phyloP scores from a whole-genome alignment of 2,329 filamentous ascomycete species.

The Dactylellina sp. region DNA sequence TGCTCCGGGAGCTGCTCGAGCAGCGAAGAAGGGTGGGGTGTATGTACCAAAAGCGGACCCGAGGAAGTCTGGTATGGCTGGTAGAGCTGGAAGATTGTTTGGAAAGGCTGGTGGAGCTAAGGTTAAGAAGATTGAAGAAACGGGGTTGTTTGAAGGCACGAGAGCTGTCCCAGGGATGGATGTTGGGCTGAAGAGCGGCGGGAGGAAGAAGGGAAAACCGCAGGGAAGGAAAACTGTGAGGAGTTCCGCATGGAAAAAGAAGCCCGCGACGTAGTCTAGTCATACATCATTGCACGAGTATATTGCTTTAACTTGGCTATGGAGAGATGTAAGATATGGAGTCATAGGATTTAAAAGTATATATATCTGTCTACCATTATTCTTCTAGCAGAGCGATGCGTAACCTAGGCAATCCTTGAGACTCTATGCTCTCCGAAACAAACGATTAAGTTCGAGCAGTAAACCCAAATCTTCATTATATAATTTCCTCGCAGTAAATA shows the following conservation, averaged over 20 bases:
- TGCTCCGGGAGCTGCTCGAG: conserved; percentile 45
- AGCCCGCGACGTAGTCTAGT: conserved; percentile 58
- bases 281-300: conserved; percentile 8
- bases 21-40: conserved; percentile 59
- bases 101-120: conserved; percentile 74
- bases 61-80: conserved; percentile 76
- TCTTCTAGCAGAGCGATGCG: too few species aligned
- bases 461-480: neutral
- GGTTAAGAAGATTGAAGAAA: conserved; percentile 72
- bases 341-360: too few species aligned
- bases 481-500: neutral
- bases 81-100: conserved; percentile 79
- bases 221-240: conserved; percentile 64
- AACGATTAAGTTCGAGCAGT: too few species aligned
- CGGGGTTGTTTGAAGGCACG: conserved; percentile 83
- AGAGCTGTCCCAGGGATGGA: conserved; percentile 76
- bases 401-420: too few species aligned
- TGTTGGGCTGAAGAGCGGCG: conserved; percentile 71
- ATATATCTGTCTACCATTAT: too few species aligned
- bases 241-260: conserved; percentile 67
- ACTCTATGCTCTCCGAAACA: too few species aligned
- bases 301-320: neutral
- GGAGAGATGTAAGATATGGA: conserved; percentile 33
- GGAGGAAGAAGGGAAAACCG: conserved; percentile 67
- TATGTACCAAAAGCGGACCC: conserved; percentile 79